Evolutionary conservation across 2,329 filamentous ascomycete species (phyloP).

Genomic region (Aspergillus pseudonomiae): DNA sequence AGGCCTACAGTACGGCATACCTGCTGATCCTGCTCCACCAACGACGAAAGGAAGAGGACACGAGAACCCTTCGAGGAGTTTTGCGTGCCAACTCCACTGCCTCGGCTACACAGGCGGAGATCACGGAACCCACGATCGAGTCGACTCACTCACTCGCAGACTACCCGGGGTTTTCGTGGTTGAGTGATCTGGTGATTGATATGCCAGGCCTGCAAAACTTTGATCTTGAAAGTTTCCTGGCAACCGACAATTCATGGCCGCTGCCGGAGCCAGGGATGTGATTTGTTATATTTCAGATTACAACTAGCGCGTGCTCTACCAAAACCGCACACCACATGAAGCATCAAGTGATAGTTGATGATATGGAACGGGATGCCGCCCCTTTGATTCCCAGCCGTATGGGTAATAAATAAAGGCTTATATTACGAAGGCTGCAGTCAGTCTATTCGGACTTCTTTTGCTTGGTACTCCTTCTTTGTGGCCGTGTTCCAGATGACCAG

Average conservation of each 20-base stretch:
- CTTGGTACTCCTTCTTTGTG: constrained; percentile 8
- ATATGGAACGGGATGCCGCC: neutral
- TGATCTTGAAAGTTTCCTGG: constrained; percentile 40
- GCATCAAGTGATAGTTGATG: neutral
- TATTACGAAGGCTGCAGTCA: neutral
- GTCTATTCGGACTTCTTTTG: constrained; percentile 34
- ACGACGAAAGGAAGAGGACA: constrained; percentile 51
- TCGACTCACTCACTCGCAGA: constrained; percentile 28
- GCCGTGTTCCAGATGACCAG: constrained; percentile 26
- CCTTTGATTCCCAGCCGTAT: neutral
- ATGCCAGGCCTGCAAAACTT: constrained; percentile 49
- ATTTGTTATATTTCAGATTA: neutral
- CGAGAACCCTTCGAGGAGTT: constrained; percentile 41
- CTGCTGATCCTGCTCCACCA: constrained; percentile 58
- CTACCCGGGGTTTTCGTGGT: constrained; percentile 44
- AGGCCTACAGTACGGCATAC: constrained; percentile 59
- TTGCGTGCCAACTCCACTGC: constrained; percentile 40
- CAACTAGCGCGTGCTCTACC: neutral
- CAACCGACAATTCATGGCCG: constrained; percentile 25
- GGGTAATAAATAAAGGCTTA: constrained; percentile 7
- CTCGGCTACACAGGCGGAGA: constrained; percentile 18
- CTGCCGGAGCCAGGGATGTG: constrained; percentile 32
- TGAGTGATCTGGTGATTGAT: constrained; percentile 50
- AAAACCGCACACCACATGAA: neutral
- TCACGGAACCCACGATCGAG: constrained; percentile 12